These are phyloP conservation scores for Monosporascus ibericus DNA, from an alignment of 2,329 filamentous ascomycete species.

Conservation along the genomic window DNA sequence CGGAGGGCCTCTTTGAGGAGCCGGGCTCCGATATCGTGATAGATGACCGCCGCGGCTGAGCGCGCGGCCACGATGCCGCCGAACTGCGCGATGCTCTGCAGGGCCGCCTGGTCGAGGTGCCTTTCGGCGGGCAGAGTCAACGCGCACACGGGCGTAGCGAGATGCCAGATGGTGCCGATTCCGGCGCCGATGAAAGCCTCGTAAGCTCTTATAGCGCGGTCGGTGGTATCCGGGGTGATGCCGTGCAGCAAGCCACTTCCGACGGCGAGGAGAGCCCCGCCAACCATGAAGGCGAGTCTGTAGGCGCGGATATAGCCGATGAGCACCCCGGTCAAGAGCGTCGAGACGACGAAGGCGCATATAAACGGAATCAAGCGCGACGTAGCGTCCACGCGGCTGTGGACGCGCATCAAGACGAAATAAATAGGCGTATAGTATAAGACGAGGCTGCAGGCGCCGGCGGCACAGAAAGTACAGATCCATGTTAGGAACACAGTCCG, in stretches of 20 bases:
- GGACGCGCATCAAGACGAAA: constrained; percentile 44
- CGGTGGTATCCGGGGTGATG: constrained; percentile 16
- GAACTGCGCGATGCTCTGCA: constrained; percentile 28
- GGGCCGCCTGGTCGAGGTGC: constrained; percentile 19
- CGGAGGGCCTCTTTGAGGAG: constrained; percentile 12
- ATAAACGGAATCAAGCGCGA: constrained; percentile 32
- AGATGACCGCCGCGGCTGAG: constrained; percentile 23
- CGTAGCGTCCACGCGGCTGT: constrained; percentile 33
- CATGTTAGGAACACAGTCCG: constrained; percentile 36
- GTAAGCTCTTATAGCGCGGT: constrained; percentile 24
- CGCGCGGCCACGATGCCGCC: constrained; percentile 20
- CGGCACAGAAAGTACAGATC: constrained; percentile 30
- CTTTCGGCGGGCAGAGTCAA: constrained; percentile 15
- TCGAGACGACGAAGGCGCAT: constrained; percentile 46
- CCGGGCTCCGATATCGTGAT: constrained; percentile 22
- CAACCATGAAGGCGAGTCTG: constrained; percentile 24
- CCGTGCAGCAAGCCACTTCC: constrained; percentile 22
- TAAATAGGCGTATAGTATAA: constrained; percentile 50
- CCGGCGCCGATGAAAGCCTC: constrained; percentile 26
- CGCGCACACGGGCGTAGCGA: constrained; percentile 23
- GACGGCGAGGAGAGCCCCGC: constrained; percentile 19
- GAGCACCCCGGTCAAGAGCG: constrained; percentile 45
- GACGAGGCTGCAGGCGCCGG: constrained; percentile 30
- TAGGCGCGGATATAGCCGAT: constrained; percentile 34
- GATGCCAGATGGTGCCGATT: constrained; percentile 25